Evolutionary conservation across 495 filamentous ascomycete genomes (phyloP).

Genomic region (Tuber brumale): DNA sequence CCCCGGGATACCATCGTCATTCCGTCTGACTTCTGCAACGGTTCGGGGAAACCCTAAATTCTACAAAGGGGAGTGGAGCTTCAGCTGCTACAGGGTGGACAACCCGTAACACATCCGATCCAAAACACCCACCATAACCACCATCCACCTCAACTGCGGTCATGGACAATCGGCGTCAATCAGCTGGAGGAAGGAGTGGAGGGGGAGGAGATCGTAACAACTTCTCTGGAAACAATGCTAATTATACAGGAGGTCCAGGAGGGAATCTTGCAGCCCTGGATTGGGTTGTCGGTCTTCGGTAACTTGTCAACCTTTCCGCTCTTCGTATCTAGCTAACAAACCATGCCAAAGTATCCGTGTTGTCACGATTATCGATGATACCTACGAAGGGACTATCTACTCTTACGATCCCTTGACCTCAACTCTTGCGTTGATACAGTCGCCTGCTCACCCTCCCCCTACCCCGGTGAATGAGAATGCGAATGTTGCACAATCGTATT

Average conservation of each 20-base stretch:
- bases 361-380: slow-evolving; percentile 51
- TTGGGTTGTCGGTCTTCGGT: slow-evolving; percentile 41
- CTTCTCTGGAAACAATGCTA: slow-evolving; percentile 7
- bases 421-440: slow-evolving; percentile 52
- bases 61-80: not conserved
- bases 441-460: slow-evolving; percentile 45
- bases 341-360: slow-evolving; percentile 52
- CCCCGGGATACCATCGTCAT: slow-evolving; percentile 2
- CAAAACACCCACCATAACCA: not conserved
- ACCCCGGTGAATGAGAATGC: slow-evolving; percentile 8
- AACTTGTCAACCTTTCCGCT: slow-evolving; percentile 5
- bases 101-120: not conserved
- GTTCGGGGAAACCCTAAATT: not conserved
- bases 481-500: slow-evolving; percentile 31
- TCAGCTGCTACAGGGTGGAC: not conserved
- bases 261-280: slow-evolving; percentile 34
- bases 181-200: slow-evolving; percentile 24
- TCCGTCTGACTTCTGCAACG: not conserved
- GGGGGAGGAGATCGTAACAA: slow-evolving; percentile 21
- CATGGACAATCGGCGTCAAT: slow-evolving; percentile 35
- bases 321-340: slow-evolving; percentile 12
- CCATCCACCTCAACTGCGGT: not conserved
- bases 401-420: slow-evolving; percentile 62
- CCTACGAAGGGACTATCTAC: slow-evolving; percentile 59
- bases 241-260: slow-evolving; percentile 13